Base-by-base conservation (phyloP, 768 basidiomycete genomes). In the Tephrocybe sp. region DNA sequence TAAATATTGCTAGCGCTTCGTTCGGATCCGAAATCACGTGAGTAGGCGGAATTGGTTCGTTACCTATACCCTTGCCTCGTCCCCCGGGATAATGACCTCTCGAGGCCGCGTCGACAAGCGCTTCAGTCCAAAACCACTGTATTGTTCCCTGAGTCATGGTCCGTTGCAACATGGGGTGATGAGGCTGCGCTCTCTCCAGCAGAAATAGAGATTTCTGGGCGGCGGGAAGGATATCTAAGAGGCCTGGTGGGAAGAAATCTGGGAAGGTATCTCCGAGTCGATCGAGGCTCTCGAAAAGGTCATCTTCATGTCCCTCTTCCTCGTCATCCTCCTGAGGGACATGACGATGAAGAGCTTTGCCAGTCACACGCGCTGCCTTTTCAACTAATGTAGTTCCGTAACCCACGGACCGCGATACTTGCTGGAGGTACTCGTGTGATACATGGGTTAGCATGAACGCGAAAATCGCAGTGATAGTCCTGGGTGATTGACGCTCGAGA, bases 151-250 rank as follows among this genome's bases (percentile, higher is more conserved):
- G 60, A 9, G 57, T 51, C 23, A 52, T 45, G 0, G 67, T 60
- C 6, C 58, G 58, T 30, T 53, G 67, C n/a, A 89, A 66, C 10
- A 88, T 63, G 0, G 75, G 74, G 60, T 90, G 87, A 41, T 82
- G 77, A 0, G 88, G 84, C 51, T 81, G 72, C 3, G 90, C 88
- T 9, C 75, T 76, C 42, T 74, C 74, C 0, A 93, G 73, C 3
- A 93, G 67, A 24, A 77, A 73, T 9, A 93, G 66, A 0, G 91
- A 92, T 58, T 80, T 85, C 54, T 80, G 81, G 1, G 89, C 89
- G 3, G 80, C 78, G 11, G 81, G 77, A 3, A 93, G 67, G 6
- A 80, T 72, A 39, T 76, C 71, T 6, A 78, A 67, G 24, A 86
- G 65, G 11, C 71, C 71, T 4, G 58, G 55, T 3, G 80, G 77